Percentiles rank a stretch among this genome's conserved stretches.
These are phyloP conservation scores for Boletus coccyginus DNA, from an alignment of 768 basidiomycete genomes.

Conservation along the genomic window DNA sequence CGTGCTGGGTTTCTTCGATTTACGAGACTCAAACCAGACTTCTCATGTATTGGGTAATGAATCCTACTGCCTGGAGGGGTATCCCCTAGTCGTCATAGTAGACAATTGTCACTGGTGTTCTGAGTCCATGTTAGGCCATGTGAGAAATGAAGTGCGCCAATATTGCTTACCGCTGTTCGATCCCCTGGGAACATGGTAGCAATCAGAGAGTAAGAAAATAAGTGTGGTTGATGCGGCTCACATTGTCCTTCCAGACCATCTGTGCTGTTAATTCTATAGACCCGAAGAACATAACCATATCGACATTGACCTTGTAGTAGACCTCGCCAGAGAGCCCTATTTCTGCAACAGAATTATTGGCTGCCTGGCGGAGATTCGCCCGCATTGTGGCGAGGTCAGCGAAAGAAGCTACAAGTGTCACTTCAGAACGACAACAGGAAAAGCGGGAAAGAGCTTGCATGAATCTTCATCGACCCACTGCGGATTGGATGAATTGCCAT, in stretches of 20 bases:
- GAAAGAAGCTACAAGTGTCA: background rate
- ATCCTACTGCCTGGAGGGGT: background rate
- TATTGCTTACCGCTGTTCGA: background rate
- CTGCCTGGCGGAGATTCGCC: background rate
- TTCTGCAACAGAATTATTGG: background rate
- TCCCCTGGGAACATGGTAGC: background rate
- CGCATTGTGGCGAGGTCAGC: background rate
- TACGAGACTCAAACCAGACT: no score
- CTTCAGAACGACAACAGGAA: background rate
- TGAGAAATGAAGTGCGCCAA: background rate
- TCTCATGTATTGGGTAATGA: no score
- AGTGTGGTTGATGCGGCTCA: background rate
- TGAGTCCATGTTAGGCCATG: background rate
- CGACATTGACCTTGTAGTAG: background rate
- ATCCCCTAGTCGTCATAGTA: background rate
- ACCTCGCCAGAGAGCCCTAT: background rate
- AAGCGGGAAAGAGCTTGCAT: background rate
- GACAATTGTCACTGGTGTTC: background rate
- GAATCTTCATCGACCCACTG: slow-evolving; percentile 7
- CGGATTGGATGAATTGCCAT: background rate
- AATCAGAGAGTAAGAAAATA: background rate
- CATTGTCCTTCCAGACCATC: slow-evolving; percentile 1
- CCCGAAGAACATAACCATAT: slow-evolving; percentile 2
- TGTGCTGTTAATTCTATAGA: background rate
- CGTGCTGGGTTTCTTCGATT: no score